Percentiles rank a stretch among this genome's conserved stretches.
Evolutionary conservation across 371 early-diverging fungal species (phyloP).

Genomic region (Rhizopus arrhizus): DNA sequence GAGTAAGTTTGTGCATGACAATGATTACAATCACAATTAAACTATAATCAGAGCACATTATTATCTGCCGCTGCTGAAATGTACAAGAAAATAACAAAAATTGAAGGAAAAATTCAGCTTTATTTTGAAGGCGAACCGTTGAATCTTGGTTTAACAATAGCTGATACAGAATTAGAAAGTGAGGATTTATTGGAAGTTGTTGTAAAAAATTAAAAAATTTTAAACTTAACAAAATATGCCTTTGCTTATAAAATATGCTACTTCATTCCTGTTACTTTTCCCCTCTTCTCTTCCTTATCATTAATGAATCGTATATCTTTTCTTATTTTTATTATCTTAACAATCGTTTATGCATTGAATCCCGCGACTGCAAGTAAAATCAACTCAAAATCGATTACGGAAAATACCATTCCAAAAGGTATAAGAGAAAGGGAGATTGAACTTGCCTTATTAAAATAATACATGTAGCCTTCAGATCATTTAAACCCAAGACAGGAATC

Average conservation of each 20-base stretch:
- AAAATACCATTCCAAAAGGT: constrained; percentile 20
- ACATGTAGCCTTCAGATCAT: constrained; percentile 18
- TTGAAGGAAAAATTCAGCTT: constrained; percentile 18
- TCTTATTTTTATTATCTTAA: constrained; percentile 7
- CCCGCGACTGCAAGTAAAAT: constrained; percentile 1
- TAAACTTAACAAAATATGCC: constrained; percentile 1
- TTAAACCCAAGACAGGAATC: constrained; percentile 22
- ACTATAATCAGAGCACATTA: constrained; percentile 1
- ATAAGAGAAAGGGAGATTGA: background rate
- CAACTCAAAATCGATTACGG: constrained; percentile 5
- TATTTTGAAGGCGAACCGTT: constrained; percentile 42
- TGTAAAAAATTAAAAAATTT: constrained; percentile 9
- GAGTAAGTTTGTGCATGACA: constrained; percentile 22
- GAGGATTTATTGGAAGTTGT: constrained; percentile 42
- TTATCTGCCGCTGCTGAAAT: background rate
- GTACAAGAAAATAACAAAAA: background rate
- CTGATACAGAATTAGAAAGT: constrained; percentile 43
- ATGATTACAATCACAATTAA: no score
- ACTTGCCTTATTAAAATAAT: background rate
- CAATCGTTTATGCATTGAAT: constrained; percentile 14
- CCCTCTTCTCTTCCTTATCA: background rate
- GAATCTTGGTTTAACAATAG: constrained; percentile 21
- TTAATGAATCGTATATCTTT: background rate
- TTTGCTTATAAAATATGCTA: background rate
- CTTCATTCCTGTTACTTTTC: background rate